Conservation (phyloP, 1,284 basidiomycete genomes). For the Austroboletus novae-zelandiae region DNA sequence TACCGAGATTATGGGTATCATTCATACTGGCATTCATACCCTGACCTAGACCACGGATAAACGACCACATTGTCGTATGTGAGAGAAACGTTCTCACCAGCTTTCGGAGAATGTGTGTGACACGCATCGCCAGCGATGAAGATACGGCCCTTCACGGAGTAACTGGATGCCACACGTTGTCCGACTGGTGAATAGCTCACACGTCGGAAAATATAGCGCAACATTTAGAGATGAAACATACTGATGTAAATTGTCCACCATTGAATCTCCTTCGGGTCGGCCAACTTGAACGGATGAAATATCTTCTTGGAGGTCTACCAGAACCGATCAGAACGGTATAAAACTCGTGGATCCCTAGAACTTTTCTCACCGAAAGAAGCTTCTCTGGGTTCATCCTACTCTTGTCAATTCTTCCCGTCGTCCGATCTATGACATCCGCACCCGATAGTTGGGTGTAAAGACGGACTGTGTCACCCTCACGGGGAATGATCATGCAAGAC, state of each 20-base stretch:
- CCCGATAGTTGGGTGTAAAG: slow-evolving; percentile 70
- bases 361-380: slow-evolving; percentile 44
- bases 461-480: slow-evolving; percentile 66
- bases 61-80: background rate
- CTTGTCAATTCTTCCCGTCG: slow-evolving; percentile 31
- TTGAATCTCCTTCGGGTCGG: background rate
- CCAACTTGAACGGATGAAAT: slow-evolving; percentile 30
- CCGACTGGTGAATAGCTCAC: background rate
- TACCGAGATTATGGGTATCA: slow-evolving; percentile 67
- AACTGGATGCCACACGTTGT: background rate
- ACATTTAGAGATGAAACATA: background rate
- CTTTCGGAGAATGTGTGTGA: background rate
- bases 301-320: slow-evolving; percentile 57
- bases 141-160: background rate
- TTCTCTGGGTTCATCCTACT: slow-evolving; percentile 54
- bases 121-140: background rate
- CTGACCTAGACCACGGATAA: slow-evolving; percentile 35
- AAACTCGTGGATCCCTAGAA: too few species aligned
- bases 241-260: background rate
- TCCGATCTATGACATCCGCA: slow-evolving; percentile 45
- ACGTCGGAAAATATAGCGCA: background rate
- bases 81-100: background rate
- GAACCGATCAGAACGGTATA: background rate
- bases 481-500: slow-evolving; percentile 37
- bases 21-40: slow-evolving; percentile 74